Base-by-base conservation (phyloP, 192 early-diverging fungal genomes). In the Dissophora globulifera region DNA sequence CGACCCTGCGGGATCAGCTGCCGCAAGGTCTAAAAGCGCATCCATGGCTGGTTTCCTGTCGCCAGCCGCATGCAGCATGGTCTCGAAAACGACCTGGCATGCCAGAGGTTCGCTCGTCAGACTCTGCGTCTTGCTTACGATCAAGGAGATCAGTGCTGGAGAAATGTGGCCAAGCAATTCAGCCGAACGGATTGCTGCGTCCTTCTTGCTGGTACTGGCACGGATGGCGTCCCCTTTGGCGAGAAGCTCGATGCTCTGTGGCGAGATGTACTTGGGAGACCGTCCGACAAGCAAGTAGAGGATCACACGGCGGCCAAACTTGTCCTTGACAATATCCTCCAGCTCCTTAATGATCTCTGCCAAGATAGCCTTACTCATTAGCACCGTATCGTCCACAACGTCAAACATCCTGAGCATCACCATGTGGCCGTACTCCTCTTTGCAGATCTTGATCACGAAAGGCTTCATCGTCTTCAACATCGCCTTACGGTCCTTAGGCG, bases 381-480 rank as follows among this genome's bases (percentile, higher is more conserved):
- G 80, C 26, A 95, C 93, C 13, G 96, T 98, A 79, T 98, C 96
- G 79, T 98, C 96, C 17, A 96, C 85, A 58, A 89, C 90, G 78
- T 97, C 95, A 70, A 96, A 89, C 38, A 90, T 81, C 52, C 87
- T 83, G 3, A 98, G 62, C 45, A 98, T 82, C 4, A 95, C 95
- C 33, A 91, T 82, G 54, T 96, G 87, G 17, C 95, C 96, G 69
- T 94, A 91, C 84, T 96, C 94, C 68, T 98, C 96, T 53, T 76
- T 81, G 66, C 90, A 86, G 65, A 98, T 93, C 78, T 93, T 92
- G 59, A 63, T 53, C 25, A 96, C 76, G 64, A 87, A 94, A 4
- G 88, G 86, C 69, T 94, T 95, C 76, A 98, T 88, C 20, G 91
- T 74, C 76, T 94, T 93, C 58, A 95, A 78, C 54, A 98, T 95